Base-by-base conservation (phyloP, 371 early-diverging fungal genomes). In the Entomophthora muscae region DNA sequence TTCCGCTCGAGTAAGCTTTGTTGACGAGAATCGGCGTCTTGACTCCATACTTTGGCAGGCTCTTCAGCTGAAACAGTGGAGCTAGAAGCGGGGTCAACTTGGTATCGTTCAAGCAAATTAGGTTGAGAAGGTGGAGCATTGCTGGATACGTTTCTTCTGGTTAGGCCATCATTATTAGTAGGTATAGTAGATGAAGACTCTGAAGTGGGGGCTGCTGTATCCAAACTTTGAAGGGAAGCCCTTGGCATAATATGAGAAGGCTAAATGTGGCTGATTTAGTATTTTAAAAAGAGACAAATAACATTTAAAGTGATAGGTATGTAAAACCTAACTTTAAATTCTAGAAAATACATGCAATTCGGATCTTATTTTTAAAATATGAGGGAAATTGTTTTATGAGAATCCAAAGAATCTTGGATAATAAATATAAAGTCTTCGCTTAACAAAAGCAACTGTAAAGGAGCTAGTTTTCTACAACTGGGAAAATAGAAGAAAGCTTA, bases 401-500 rank as follows among this genome's bases (percentile, higher is more conserved):
- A n/a, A n/a, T n/a, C n/a, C n/a, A 42, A 5, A 17, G 42, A 42
- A 42, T 42, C 17, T 10, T 10, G 10, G 42, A 10, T 5, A 42
- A 5, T 42, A 17, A 42, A 42, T 42, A 42, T 5, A 42, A 17
- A 61, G 42, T 12, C 59, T 3, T 23, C 23, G 63, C 7, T 55
- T 62, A 27, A 31, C 21, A 30, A 28, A 56, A 63, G 30, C 22
- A 28, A 22, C 23, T 59, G 28, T 7, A 51, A 26, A 57, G 26
- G 24, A 13, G 17, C 52, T 61, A 24, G 12, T 23, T 26, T 21
- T 58, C 27, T 23, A 51, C 28, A 60, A 23, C 24, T 13, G 17
- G 12, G 53, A 28, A 30, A 29, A 17, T 22, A 27, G 53, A 51
- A 42, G 12, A 2, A 29, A 55, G 33, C 61, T 66, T 80, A 83